Base-by-base conservation (phyloP, 164 flowering plant species). In the Kingdonia uniflora region DNA sequence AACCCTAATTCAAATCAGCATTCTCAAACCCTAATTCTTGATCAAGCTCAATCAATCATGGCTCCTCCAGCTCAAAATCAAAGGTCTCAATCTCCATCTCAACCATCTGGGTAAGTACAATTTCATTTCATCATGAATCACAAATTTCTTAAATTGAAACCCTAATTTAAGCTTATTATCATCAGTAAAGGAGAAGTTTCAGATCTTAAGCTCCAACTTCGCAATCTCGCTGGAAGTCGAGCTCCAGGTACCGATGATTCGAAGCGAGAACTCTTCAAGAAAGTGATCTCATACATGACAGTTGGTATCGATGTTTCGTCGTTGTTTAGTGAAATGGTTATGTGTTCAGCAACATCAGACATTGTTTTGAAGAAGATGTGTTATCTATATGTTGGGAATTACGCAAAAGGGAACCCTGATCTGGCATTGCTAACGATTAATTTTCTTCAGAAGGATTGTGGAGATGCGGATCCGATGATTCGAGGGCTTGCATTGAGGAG, bases 281-380 rank as follows among this genome's bases (percentile, higher is more conserved):
- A 94, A 65, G 99, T 89, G 20, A 85, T 94, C 42, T 94, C 96
- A 2, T 80, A 83, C 73, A 89, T 89, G 99, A 94, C 99, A 0
- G 75, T 94, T 25, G 99, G 97, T 10, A 78, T 94, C 42, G 97
- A 94, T 56, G 99, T 94, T 12, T 94, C 99, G 1, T 73, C 97
- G 0, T 70, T 94, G n/a, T 94, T 94, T 55, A 89, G 97, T 19
- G 99, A 94, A 66, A 94, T 94, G 99, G 99, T 94, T 43, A 89
- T 94, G 96, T 89, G 99, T 60, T 94, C 99, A 0, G 95, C 95
- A 0, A 85, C 99, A 21, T 79, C 95, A 2, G 99, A 94, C 51
- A 91, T 89, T 56, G 97, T 94, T 38, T 65, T 94, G 55, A 94
- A 94, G 78, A 94, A 94, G 63, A 89, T 94, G 97, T 94, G 99